Conservation (phyloP, 176 grass and related monocot genomes). For the Aegilops sharonensis region DNA sequence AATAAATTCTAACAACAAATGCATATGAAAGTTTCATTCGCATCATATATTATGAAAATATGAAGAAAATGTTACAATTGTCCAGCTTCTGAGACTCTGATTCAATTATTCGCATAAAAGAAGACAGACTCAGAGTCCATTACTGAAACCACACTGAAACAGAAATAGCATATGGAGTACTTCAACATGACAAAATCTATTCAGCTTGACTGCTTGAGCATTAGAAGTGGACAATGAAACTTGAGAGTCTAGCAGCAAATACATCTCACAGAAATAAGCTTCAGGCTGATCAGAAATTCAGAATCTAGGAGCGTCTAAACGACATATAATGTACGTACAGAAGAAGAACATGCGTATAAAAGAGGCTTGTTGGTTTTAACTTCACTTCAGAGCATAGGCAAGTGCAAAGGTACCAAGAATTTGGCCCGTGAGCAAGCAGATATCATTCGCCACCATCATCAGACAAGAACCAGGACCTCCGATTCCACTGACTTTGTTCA, state of each 20-base stretch:
- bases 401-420: background rate
- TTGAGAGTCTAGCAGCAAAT: background rate
- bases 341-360: background rate
- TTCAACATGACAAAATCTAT: background rate
- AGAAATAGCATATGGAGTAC: background rate
- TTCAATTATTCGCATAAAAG: too few species aligned
- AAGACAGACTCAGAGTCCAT: background rate
- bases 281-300: background rate
- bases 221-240: background rate
- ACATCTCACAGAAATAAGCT: background rate
- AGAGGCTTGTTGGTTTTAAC: background rate
- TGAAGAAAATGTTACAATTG: background rate
- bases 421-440: conserved; percentile 2
- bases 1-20: background rate
- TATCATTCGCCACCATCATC: background rate
- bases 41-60: background rate
- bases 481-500: background rate
- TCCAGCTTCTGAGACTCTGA: background rate
- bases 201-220: conserved; percentile 27
- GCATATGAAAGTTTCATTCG: background rate
- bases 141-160: background rate
- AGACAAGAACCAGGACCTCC: background rate
- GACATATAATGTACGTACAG: background rate
- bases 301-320: background rate
- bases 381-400: background rate